A percentile compares a stretch with the other conserved stretches of the same genome.
These are phyloP conservation scores for Oryza australiensis DNA, from an alignment of 176 grass and related monocot genomes.

Conservation along the genomic window DNA sequence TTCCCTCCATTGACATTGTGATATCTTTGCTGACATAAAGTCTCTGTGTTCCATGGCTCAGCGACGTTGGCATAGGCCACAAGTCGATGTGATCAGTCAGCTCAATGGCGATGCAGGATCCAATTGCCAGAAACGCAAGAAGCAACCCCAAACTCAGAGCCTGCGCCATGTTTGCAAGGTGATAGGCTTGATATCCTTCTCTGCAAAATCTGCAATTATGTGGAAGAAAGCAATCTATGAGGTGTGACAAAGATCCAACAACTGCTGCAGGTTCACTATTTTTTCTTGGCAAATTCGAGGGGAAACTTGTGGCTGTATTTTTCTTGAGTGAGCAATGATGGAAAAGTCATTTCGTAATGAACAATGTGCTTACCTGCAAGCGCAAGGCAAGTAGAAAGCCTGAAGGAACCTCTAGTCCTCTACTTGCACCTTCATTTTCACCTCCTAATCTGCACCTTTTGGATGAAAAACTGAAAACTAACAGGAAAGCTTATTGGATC, in stretches of 20 bases:
- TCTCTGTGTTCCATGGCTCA: slow-evolving; percentile 54
- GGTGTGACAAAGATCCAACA: neutral
- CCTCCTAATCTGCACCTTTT: neutral
- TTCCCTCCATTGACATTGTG: slow-evolving; percentile 56
- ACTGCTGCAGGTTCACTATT: slow-evolving; percentile 7
- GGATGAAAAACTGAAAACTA: slow-evolving; percentile 21
- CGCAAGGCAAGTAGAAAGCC: slow-evolving; percentile 13
- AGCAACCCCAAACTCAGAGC: slow-evolving; percentile 54
- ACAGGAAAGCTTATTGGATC: neutral
- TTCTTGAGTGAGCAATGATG: slow-evolving; percentile 24
- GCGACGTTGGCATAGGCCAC: slow-evolving; percentile 84
- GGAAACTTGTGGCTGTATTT: neutral
- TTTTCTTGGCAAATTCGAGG: neutral
- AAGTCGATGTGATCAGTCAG: slow-evolving; percentile 49
- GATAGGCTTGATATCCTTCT: neutral
- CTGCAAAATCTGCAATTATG: neutral
- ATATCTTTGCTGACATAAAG: slow-evolving; percentile 73
- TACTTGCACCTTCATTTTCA: neutral
- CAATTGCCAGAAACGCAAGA: slow-evolving; percentile 40
- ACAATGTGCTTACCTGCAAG: slow-evolving; percentile 28
- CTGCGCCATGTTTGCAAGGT: slow-evolving; percentile 18
- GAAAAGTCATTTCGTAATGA: neutral
- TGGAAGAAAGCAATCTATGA: slow-evolving; percentile 27
- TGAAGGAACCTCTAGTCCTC: neutral
- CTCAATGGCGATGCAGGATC: slow-evolving; percentile 35